Percentiles rank a stretch among this genome's conserved stretches.
Conservation (phyloP, 768 basidiomycete genomes). For the Mycena crocata region DNA sequence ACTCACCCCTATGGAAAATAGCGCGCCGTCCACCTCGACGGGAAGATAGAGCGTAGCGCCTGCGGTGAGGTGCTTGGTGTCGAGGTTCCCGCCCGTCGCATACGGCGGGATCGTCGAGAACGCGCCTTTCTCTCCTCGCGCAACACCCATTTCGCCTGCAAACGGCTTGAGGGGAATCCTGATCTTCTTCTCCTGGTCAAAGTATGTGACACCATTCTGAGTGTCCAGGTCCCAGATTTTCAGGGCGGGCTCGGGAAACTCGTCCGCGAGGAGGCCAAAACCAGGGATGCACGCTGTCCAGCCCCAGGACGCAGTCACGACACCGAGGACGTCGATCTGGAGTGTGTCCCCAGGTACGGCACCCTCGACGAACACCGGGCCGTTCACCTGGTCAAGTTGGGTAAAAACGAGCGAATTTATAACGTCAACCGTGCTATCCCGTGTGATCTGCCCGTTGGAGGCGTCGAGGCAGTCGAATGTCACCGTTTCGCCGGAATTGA, state of each 20-base stretch:
- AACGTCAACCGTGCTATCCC: conserved; percentile 49
- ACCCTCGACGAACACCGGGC: conserved; percentile 64
- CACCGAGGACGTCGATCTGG: conserved; percentile 65
- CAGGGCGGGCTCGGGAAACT: conserved; percentile 61
- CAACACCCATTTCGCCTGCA: conserved; percentile 75
- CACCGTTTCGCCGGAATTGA: conserved; percentile 66
- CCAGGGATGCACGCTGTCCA: conserved; percentile 72
- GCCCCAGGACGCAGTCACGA: conserved; percentile 68
- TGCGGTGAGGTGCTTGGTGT: conserved; percentile 64
- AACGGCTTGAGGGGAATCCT: conserved; percentile 67
- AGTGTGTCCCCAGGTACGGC: conserved; percentile 69
- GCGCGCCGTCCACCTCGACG: conserved; percentile 67
- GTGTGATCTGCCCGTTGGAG: conserved; percentile 68
- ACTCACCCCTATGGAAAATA: conserved; percentile 71
- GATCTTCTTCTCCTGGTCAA: conserved; percentile 60
- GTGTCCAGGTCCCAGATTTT: conserved; percentile 66
- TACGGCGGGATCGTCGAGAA: conserved; percentile 75
- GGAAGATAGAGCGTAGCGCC: conserved; percentile 70
- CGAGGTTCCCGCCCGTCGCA: conserved; percentile 70
- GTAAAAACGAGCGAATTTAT: conserved; percentile 57
- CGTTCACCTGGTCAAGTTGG: conserved; percentile 68
- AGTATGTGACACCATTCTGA: conserved; percentile 57
- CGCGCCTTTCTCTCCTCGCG: conserved; percentile 59
- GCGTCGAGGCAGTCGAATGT: conserved; percentile 72
- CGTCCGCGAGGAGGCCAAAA: conserved; percentile 69